These are phyloP conservation scores for Lolium perenne DNA, from an alignment of 176 grass and related monocot species.

Conservation along the genomic window DNA sequence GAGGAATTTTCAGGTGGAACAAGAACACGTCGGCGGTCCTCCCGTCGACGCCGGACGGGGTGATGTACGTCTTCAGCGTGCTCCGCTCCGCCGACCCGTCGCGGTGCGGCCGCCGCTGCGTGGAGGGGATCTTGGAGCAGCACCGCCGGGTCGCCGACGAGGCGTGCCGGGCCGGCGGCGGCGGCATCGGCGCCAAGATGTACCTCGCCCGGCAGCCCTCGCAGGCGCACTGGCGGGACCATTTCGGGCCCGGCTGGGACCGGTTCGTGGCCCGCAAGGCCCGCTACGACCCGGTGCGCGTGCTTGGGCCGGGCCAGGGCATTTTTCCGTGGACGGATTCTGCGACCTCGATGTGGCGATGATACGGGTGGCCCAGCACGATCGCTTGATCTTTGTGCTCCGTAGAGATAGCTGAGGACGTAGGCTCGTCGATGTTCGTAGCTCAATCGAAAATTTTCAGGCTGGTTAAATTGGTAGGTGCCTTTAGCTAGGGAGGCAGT, in stretches of 20 bases:
- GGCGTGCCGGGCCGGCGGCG: constrained; percentile 40
- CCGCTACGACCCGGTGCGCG: constrained; percentile 56
- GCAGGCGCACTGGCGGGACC: constrained; percentile 55
- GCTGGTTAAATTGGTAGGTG: neutral
- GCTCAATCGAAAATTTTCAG: constrained; percentile 16
- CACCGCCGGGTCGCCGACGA: constrained; percentile 60
- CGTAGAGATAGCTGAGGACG: neutral
- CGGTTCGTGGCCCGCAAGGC: constrained; percentile 59
- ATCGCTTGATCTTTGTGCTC: neutral
- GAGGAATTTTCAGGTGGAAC: constrained; percentile 67
- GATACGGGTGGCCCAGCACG: too few species aligned
- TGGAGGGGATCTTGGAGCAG: constrained; percentile 56
- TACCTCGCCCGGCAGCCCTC: constrained; percentile 77
- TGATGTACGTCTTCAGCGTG: constrained; percentile 70
- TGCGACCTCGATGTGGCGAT: constrained; percentile 11
- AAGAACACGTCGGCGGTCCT: constrained; percentile 70
- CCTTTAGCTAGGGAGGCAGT: neutral
- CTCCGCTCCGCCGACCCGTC: constrained; percentile 72
- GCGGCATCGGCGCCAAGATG: constrained; percentile 64
- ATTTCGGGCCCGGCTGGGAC: constrained; percentile 71
- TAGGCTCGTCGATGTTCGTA: constrained; percentile 39
- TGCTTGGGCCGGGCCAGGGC: constrained; percentile 78
- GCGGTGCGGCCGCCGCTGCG: constrained; percentile 55
- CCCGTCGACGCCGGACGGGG: constrained; percentile 47
- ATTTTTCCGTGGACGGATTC: constrained; percentile 50